These are phyloP conservation scores for Gyrodon lividus DNA, from an alignment of 768 basidiomycete genomes.

Conservation along the genomic window DNA sequence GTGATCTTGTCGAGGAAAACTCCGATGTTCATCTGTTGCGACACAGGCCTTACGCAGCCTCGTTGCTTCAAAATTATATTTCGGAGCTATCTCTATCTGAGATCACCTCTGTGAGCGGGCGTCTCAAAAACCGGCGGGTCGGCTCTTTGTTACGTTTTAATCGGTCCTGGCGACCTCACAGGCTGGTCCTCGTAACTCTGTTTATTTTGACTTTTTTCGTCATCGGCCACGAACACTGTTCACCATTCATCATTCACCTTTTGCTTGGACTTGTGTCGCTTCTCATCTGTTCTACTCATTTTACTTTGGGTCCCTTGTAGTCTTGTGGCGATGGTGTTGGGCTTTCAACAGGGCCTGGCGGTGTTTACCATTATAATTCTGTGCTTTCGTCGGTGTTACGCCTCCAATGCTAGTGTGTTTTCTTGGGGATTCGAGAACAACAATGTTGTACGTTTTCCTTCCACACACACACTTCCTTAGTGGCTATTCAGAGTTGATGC, in stretches of 20 bases:
- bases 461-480: neutral
- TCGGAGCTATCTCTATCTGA: neutral
- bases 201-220: neutral
- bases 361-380: constrained; percentile 3
- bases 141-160: neutral
- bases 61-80: neutral
- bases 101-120: neutral
- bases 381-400: constrained; percentile 1
- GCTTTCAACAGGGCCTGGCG: constrained; percentile 3
- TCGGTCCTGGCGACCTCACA: constrained; percentile 6
- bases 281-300: neutral
- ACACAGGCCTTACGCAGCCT: neutral
- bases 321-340: constrained; percentile 11
- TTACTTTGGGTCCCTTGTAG: constrained; percentile 1
- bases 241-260: neutral
- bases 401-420: neutral
- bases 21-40: no score
- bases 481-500: neutral
- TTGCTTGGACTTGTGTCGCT: neutral
- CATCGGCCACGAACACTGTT: neutral
- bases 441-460: constrained; percentile 6
- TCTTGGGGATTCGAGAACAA: constrained; percentile 2
- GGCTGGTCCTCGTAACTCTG: constrained; percentile 14
- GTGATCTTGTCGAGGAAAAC: no score
- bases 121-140: neutral